Evolutionary conservation across 2,329 filamentous ascomycete genomes (phyloP).

Genomic region (Fusarium xylarioides): DNA sequence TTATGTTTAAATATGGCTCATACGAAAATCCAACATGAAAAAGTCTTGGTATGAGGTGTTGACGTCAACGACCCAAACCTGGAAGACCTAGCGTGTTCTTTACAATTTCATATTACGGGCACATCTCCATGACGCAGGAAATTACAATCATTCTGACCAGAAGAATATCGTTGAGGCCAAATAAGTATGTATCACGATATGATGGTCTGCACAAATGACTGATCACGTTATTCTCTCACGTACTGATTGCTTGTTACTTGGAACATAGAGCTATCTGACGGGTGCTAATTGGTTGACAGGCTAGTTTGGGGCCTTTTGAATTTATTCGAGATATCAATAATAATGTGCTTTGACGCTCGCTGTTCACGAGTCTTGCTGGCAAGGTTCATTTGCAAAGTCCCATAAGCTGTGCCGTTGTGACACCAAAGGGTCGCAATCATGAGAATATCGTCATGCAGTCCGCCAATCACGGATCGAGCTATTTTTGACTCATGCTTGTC

Average conservation of each 20-base stretch:
- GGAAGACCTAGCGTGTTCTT: background rate
- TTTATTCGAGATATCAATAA: background rate
- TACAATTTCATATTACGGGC: background rate
- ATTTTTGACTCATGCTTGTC: background rate
- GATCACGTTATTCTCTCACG: background rate
- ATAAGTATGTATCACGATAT: too few species aligned
- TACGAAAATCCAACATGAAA: background rate
- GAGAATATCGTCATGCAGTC: background rate
- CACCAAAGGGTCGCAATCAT: background rate
- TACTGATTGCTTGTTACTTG: background rate
- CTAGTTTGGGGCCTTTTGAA: too few species aligned
- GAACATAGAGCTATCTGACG: too few species aligned
- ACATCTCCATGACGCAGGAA: background rate
- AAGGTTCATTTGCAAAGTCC: background rate
- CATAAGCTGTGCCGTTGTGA: background rate
- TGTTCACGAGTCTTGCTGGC: background rate
- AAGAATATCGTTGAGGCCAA: background rate
- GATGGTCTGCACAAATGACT: background rate
- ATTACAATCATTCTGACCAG: rapidly evolving
- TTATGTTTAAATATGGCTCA: background rate
- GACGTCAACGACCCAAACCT: slow-evolving; percentile 14
- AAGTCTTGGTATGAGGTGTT: background rate
- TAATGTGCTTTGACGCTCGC: too few species aligned
- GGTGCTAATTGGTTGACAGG: background rate
- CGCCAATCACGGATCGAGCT: background rate